A percentile compares a stretch with the other conserved stretches of the same genome.
Evolutionary conservation across 2,329 filamentous ascomycete genomes (phyloP).

Genomic region (Epichloe amarillans): DNA sequence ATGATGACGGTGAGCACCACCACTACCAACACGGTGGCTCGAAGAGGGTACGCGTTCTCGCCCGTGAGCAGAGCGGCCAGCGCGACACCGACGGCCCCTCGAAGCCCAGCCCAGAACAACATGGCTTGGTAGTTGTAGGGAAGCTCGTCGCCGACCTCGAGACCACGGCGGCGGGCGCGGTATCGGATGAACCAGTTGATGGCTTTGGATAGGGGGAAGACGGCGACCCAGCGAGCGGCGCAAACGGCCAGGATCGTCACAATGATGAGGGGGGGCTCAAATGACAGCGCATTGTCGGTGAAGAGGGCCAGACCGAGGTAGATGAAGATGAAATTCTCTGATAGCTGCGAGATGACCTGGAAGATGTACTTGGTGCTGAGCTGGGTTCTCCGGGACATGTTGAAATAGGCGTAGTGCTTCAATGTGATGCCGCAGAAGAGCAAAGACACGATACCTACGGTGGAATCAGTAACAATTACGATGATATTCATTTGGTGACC

Average conservation of each 20-base stretch:
- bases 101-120: conserved; percentile 97
- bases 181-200: conserved; percentile 94
- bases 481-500: too few relatives aligned
- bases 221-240: conserved; percentile 79
- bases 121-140: conserved; percentile 97
- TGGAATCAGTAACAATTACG: not conserved
- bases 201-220: conserved; percentile 83
- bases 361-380: conserved; percentile 97
- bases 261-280: conserved; percentile 89
- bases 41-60: conserved; percentile 66
- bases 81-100: conserved; percentile 90
- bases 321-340: conserved; percentile 99
- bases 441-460: conserved; percentile 77
- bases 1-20: conserved; percentile 98
- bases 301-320: conserved; percentile 92
- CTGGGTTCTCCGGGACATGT: conserved; percentile 96
- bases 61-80: conserved; percentile 79
- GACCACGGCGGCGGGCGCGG: conserved; percentile 60
- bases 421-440: conserved; percentile 96
- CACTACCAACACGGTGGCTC: conserved; percentile 92
- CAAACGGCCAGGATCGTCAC: conserved; percentile 87
- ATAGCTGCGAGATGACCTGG: conserved; percentile 84
- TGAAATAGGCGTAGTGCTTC: conserved; percentile 99
- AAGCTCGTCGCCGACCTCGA: conserved; percentile 70
- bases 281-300: conserved; percentile 75